Conservation (phyloP, 371 early-diverging fungal genomes). For the Mortierella sp. region DNA sequence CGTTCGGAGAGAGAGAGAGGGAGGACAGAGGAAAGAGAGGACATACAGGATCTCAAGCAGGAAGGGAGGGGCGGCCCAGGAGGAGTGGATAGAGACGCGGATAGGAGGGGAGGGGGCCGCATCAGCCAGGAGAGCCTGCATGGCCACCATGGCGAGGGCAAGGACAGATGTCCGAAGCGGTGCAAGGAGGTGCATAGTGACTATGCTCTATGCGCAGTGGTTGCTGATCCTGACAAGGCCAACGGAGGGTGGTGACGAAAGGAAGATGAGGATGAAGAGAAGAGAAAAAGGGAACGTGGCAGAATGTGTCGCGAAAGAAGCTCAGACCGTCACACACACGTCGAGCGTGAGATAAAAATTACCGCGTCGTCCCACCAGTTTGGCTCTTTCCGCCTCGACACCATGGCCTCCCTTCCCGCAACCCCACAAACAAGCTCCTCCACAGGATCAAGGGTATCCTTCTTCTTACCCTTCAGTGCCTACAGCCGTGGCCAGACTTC, state of each 20-base stretch:
- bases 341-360: too few species aligned
- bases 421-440: too few species aligned
- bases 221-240: background rate
- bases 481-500: too few species aligned
- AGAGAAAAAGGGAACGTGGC: background rate
- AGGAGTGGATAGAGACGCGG: conserved; percentile 62
- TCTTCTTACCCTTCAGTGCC: too few species aligned
- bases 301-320: background rate
- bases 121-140: conserved; percentile 29
- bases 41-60: conserved; percentile 72
- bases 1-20: background rate
- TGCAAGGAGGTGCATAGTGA: conserved; percentile 24
- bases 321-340: too few species aligned
- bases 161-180: conserved; percentile 40
- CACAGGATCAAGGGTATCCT: too few species aligned
- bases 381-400: too few species aligned
- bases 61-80: conserved; percentile 69
- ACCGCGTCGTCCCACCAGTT: too few species aligned
- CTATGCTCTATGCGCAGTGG: background rate
- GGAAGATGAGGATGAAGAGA: background rate
- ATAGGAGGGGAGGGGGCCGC: conserved; percentile 60
- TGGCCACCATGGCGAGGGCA: conserved; percentile 40
- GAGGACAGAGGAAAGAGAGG: background rate
- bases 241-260: background rate
- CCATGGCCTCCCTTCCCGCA: too few species aligned